Base-by-base conservation (phyloP, 2,329 filamentous ascomycete genomes). In the Shiraia bambusicola region DNA sequence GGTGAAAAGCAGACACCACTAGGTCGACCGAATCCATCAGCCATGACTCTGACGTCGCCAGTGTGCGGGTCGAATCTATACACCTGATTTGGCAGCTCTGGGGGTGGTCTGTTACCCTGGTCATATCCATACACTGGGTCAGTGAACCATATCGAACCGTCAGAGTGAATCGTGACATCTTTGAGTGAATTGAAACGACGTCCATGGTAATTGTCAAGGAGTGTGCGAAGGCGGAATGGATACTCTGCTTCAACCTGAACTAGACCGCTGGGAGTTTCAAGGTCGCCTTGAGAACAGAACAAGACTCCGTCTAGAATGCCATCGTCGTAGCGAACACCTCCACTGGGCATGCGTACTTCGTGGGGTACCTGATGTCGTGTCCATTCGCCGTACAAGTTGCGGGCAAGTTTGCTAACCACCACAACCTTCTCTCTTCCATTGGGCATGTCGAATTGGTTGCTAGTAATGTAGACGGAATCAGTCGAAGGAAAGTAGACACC, bases 71-170 rank as follows among this genome's bases (percentile, higher is more conserved):
- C 58, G 45, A 67, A 72, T 27, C 69, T 58, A 47, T 72, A 73
- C 16, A 48, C 41, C 19, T 54, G 47, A n/a, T 45, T 46, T 1
- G 50, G 49, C 2, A 58, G 42, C 30, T 52, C 31, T 9, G 52
- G 50, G 8, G 28, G 34, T 14, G 58, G 50, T 28, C 48, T 45
- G 30, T 43, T 48, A 10, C 41, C 46, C 22, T 52, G 46, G 12
- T 49, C 37, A 34, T 37, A 41, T 13, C 47, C 52, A 19, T 48
- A 54, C 17, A 52, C 36, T 9, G 69, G 66, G 44, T 74, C 72
- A 3, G 72, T 73, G 54, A 74, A 74, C 68, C 70, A 74, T 45
- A 75, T 66, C 26, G 66, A 63, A 27, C 67, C 67, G 8, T 64
- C 59, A 2, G 53, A 51, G 36, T 70, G 64, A 13, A 70, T 58